Evolutionary conservation across 2,329 filamentous ascomycete species (phyloP).

Genomic region (Emmonsia crescens): DNA sequence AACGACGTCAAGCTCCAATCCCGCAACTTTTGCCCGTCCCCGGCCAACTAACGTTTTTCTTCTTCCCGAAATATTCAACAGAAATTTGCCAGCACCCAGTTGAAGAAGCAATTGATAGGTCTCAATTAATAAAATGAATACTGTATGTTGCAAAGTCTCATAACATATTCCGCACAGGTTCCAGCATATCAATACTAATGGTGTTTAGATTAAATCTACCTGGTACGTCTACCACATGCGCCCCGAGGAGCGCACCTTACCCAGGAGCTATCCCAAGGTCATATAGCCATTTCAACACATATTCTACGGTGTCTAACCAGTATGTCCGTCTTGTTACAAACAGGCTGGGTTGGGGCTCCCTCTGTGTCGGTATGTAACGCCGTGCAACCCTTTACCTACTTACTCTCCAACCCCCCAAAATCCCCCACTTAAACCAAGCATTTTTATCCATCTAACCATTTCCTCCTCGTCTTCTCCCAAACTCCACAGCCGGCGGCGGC

Average conservation of each 20-base stretch:
- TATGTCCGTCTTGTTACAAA: slow-evolving; percentile 6
- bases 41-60: not conserved
- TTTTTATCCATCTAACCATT: not conserved
- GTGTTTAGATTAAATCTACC: slow-evolving; percentile 43
- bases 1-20: not conserved
- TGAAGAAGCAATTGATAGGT: not conserved
- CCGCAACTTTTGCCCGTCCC: not conserved
- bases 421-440: not conserved
- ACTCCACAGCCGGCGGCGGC: slow-evolving; percentile 62
- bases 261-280: not conserved
- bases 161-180: not conserved
- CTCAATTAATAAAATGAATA: slow-evolving; percentile 37
- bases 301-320: slow-evolving; percentile 11
- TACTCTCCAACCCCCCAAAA: not conserved
- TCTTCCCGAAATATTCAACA: not conserved
- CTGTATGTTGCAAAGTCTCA: slow-evolving; percentile 28
- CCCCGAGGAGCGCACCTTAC: not conserved
- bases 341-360: slow-evolving; percentile 84
- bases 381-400: not conserved
- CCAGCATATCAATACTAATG: not conserved
- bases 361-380: slow-evolving; percentile 60
- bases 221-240: slow-evolving; percentile 36
- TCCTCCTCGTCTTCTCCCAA: not conserved
- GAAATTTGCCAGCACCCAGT: not conserved
- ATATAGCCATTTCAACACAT: not conserved